phyloP scores from a whole-genome alignment of 208 protist genomes.

The Leishmania arabica region DNA sequence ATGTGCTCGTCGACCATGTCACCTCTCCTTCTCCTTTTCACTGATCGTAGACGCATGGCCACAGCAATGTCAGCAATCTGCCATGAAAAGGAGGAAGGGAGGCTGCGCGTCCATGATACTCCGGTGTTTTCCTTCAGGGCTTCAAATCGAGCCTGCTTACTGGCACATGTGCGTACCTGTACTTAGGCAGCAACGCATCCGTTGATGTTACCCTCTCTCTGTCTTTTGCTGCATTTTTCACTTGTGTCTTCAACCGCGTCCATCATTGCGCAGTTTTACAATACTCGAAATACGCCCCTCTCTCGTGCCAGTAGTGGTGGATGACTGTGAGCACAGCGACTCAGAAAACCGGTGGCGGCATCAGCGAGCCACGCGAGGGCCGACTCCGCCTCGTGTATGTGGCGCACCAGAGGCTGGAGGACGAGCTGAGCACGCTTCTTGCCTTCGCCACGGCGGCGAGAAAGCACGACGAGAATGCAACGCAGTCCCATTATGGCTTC shows the following conservation, averaged over 20 bases:
- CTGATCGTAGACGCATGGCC: not conserved
- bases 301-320: not conserved
- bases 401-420: conserved; percentile 41
- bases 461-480: conserved; percentile 5
- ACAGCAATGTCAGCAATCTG: not conserved
- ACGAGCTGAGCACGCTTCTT: conserved; percentile 22
- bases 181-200: not conserved
- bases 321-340: conserved; percentile 9
- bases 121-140: not conserved
- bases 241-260: not conserved
- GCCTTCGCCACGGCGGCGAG: conserved; percentile 19
- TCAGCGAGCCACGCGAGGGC: conserved; percentile 9
- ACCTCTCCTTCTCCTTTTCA: not conserved
- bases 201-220: not conserved
- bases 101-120: not conserved
- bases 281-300: not conserved
- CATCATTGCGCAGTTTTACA: not conserved
- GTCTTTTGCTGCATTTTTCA: not conserved
- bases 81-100: not conserved
- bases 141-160: not conserved
- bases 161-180: not conserved
- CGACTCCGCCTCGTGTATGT: conserved; percentile 32
- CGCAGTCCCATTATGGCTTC: conserved; percentile 17
- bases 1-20: not conserved
- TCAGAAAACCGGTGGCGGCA: conserved; percentile 1